Evolutionary conservation across 202 grass and related monocot genomes (phyloP).

Genomic region (Setaria italica): DNA sequence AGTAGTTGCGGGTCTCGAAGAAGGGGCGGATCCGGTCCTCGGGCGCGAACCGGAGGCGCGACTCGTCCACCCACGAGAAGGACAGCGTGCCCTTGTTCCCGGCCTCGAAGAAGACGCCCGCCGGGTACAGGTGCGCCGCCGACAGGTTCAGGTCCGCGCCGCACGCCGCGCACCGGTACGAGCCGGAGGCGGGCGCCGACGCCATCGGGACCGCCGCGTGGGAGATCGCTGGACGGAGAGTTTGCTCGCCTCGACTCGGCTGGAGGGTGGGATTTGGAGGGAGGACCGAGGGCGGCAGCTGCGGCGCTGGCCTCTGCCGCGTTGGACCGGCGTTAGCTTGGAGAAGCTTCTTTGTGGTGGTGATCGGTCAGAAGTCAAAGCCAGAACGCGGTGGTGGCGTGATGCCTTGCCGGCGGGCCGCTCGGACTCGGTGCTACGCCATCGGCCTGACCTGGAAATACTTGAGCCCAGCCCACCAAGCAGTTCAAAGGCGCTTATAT

Average conservation of each 20-base stretch:
- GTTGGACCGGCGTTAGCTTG: constrained; percentile 6
- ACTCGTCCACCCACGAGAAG: constrained; percentile 87
- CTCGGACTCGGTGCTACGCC: too few species aligned
- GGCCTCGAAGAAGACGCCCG: constrained; percentile 79
- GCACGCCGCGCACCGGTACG: constrained; percentile 65
- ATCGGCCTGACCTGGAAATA: not conserved
- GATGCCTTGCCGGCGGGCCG: not conserved
- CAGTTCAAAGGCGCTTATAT: too few species aligned
- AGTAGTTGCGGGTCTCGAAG: constrained; percentile 91
- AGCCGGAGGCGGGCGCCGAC: not conserved
- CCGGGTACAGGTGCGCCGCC: constrained; percentile 66
- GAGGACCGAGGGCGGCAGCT: not conserved
- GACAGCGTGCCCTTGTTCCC: constrained; percentile 94
- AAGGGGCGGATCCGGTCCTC: constrained; percentile 79
- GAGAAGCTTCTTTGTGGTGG: not conserved
- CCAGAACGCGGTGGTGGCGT: not conserved
- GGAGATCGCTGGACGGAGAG: not conserved
- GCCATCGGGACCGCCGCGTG: constrained; percentile 10
- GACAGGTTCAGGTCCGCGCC: constrained; percentile 77
- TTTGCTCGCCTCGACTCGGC: not conserved
- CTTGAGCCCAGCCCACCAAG: not conserved
- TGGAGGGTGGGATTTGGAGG: not conserved
- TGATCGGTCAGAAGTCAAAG: not conserved
- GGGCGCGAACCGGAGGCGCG: constrained; percentile 67
- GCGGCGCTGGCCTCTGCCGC: not conserved